Evolutionary conservation across 129 eudicot species (phyloP).

Genomic region (Arctium lappa): DNA sequence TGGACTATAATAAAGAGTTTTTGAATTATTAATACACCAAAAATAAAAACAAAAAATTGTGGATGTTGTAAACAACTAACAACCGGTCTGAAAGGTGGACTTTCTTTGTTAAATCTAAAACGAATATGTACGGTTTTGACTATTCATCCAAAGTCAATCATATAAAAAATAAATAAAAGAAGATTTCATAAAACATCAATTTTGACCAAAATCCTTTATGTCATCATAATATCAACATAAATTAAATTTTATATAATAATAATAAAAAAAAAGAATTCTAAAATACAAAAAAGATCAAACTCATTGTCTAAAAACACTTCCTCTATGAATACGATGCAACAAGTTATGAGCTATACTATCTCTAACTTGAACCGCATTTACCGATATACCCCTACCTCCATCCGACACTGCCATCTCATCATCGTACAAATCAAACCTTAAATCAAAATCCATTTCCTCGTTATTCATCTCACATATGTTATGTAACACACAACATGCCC

Average conservation of each 20-base stretch:
- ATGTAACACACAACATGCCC: slow-evolving; percentile 74
- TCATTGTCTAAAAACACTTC: background rate
- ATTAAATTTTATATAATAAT: too few species aligned
- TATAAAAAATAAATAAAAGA: too few species aligned
- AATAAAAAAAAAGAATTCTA: background rate
- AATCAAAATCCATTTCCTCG: slow-evolving; percentile 42
- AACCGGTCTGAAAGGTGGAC: background rate
- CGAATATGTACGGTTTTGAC: background rate
- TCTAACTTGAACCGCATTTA: slow-evolving; percentile 46
- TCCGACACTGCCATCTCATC: slow-evolving; percentile 55
- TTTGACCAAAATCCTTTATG: background rate
- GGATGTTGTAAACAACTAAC: too few species aligned
- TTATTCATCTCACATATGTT: slow-evolving; percentile 68
- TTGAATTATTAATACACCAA: too few species aligned
- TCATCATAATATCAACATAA: too few species aligned
- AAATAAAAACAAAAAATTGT: too few species aligned
- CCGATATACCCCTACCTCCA: slow-evolving; percentile 27
- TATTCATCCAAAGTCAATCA: background rate
- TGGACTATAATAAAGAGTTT: too few species aligned
- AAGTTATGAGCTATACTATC: slow-evolving; percentile 66
- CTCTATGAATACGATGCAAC: slow-evolving; percentile 31
- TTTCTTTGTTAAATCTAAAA: background rate
- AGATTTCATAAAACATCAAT: background rate
- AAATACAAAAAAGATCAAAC: background rate
- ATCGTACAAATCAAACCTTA: slow-evolving; percentile 56